phyloP scores from a whole-genome alignment of 2,329 filamentous ascomycete species.

The Ceratocystis albifundus region DNA sequence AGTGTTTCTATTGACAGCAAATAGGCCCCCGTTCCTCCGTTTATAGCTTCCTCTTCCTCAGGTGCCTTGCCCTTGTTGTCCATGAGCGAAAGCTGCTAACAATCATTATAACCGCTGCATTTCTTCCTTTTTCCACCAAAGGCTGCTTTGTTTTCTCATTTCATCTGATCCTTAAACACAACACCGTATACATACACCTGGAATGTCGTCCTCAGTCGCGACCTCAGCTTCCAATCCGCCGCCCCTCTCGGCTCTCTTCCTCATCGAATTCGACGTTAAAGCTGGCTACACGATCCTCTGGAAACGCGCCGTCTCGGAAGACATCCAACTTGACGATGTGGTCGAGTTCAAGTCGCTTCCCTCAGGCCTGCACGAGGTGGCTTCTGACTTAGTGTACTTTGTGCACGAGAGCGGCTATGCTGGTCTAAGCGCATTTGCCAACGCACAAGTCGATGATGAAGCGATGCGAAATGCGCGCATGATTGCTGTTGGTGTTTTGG shows the following conservation, averaged over 20 bases:
- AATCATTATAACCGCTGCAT: too few species aligned
- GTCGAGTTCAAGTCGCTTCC: constrained; percentile 96
- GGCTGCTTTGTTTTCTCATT: neutral
- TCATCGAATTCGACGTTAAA: constrained; percentile 87
- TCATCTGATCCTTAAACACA: neutral
- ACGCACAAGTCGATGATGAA: constrained; percentile 63
- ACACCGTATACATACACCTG: neutral
- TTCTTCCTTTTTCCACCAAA: too few species aligned
- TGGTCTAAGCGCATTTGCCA: constrained; percentile 84
- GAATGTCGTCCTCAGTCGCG: constrained; percentile 2
- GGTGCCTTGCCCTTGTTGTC: neutral
- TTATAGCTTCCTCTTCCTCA: neutral
- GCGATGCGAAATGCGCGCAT: constrained; percentile 79
- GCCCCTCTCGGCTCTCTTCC: constrained; percentile 65
- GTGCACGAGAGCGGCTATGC: constrained; percentile 69
- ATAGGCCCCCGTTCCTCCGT: neutral
- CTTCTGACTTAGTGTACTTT: constrained; percentile 87
- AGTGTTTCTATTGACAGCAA: neutral
- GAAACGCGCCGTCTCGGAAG: constrained; percentile 56
- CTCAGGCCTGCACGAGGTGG: constrained; percentile 80
- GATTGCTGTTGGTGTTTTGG: constrained; percentile 80
- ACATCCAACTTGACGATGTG: constrained; percentile 66
- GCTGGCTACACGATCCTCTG: constrained; percentile 84
- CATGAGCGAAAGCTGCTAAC: neutral
- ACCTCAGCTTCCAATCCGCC: constrained; percentile 32